Percentiles rank a stretch among this genome's conserved stretches.
These are phyloP conservation scores for Lactifluus piperatus DNA, from an alignment of 768 basidiomycete genomes.

Conservation along the genomic window DNA sequence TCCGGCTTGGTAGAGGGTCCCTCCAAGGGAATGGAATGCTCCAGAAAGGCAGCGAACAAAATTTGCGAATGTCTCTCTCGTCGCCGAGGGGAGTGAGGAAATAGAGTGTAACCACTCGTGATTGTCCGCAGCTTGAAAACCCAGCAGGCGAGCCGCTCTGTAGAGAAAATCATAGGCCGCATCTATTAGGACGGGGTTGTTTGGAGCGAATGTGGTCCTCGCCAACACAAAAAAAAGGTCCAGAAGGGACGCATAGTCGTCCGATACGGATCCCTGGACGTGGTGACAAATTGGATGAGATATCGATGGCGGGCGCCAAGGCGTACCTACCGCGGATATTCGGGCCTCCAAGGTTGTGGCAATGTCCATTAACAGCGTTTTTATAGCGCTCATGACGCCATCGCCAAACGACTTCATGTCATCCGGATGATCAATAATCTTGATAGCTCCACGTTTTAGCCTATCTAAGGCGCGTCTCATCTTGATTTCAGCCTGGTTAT, in stretches of 20 bases:
- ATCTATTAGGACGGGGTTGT: constrained; percentile 39
- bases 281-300: not conserved
- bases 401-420: not conserved
- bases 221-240: constrained; percentile 52
- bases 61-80: constrained; percentile 32
- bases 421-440: constrained; percentile 33
- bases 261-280: constrained; percentile 21
- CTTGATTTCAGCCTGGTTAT: constrained; percentile 38
- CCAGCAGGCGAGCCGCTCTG: constrained; percentile 30
- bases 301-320: not conserved
- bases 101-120: not conserved
- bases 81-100: not conserved
- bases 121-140: constrained; percentile 4
- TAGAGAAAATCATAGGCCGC: constrained; percentile 39
- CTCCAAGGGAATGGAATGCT: constrained; percentile 60
- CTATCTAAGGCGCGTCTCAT: constrained; percentile 54
- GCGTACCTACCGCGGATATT: not conserved
- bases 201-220: constrained; percentile 32
- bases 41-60: constrained; percentile 63
- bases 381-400: constrained; percentile 8
- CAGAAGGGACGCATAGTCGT: constrained; percentile 37
- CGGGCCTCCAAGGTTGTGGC: constrained; percentile 4
- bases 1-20: constrained; percentile 57
- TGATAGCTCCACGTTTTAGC: constrained; percentile 42
- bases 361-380: constrained; percentile 31